Conservation (phyloP, 345 rosid species). For the Triadica sebifera region DNA sequence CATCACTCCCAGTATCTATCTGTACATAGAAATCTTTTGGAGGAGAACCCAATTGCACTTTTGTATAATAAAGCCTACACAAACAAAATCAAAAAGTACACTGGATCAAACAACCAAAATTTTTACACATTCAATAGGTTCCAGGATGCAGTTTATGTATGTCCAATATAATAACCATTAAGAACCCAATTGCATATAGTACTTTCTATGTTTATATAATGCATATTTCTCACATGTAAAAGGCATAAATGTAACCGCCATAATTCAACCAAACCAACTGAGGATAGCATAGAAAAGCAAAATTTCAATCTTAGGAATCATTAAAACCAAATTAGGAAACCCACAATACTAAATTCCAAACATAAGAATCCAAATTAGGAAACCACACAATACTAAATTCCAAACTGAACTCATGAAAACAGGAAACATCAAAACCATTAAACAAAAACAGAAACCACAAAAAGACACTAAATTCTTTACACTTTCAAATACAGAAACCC, state of each 20-base stretch:
- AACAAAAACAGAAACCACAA: constrained; percentile 1
- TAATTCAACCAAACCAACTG: background rate
- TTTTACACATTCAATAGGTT: constrained; percentile 1
- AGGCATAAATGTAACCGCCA: background rate
- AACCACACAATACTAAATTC: too few species aligned
- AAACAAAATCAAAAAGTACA: constrained; percentile 11
- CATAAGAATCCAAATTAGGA: too few species aligned
- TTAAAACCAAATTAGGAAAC: constrained; percentile 7
- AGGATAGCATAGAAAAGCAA: background rate
- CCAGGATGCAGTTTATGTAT: background rate
- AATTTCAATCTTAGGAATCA: background rate
- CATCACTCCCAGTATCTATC: constrained; percentile 97
- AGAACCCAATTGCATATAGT: background rate
- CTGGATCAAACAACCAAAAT: background rate
- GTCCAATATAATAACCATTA: background rate
- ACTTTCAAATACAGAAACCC: constrained; percentile 3
- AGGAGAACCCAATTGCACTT: constrained; percentile 76
- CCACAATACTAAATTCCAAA: background rate
- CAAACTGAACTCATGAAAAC: background rate
- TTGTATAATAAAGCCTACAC: constrained; percentile 80
- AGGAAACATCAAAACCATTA: background rate
- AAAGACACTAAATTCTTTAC: background rate
- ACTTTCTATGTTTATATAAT: background rate
- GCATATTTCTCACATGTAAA: background rate
- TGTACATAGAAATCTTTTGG: constrained; percentile 87